phyloP scores from a whole-genome alignment of 2,329 filamentous ascomycete species.

The Pseudogymnoascus sp. region DNA sequence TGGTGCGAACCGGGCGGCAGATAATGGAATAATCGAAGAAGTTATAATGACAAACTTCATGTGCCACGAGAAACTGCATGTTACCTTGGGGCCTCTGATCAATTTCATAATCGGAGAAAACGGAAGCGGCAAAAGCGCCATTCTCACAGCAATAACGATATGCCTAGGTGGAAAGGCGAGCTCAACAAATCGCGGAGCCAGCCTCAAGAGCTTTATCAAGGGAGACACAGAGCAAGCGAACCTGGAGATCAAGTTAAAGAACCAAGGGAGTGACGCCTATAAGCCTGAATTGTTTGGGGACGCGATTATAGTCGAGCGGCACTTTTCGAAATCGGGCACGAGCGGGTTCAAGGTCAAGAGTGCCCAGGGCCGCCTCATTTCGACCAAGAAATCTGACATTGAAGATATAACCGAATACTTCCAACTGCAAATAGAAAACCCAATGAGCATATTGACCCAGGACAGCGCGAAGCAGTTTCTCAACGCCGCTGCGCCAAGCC shows the following conservation, averaged over 20 bases:
- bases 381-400: conserved; percentile 76
- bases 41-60: conserved; percentile 91
- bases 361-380: conserved; percentile 60
- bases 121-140: conserved; percentile 93
- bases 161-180: conserved; percentile 94
- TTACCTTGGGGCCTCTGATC: conserved; percentile 84
- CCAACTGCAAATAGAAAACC: conserved; percentile 90
- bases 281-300: conserved; percentile 74
- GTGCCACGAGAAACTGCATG: conserved; percentile 78
- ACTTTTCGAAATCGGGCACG: conserved; percentile 67
- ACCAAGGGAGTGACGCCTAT: conserved; percentile 77
- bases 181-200: conserved; percentile 84
- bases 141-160: conserved; percentile 84
- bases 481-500: conserved; percentile 68
- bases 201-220: conserved; percentile 84
- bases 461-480: conserved; percentile 92
- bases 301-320: conserved; percentile 82
- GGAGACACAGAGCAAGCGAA: conserved; percentile 71
- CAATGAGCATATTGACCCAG: conserved; percentile 90
- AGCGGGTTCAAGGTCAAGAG: conserved; percentile 86
- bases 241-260: conserved; percentile 82
- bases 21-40: conserved; percentile 80
- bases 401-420: conserved; percentile 93
- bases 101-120: conserved; percentile 99
- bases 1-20: conserved; percentile 65